Conservation (phyloP, 139 green algal genomes). For the Volvox africanus region DNA sequence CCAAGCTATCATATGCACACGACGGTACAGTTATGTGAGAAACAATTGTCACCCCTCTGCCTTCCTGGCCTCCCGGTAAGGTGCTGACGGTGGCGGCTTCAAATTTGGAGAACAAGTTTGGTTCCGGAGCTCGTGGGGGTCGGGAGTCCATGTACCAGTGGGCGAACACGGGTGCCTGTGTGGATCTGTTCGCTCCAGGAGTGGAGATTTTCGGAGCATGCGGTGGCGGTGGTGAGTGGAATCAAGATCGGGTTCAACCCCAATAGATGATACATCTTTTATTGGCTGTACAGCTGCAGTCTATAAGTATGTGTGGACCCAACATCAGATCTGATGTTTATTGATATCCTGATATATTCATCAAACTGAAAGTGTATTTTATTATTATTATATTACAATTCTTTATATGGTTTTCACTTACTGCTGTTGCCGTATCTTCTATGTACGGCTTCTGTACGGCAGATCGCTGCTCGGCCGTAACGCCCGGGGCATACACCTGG, state of each 20-base stretch:
- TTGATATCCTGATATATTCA: no score
- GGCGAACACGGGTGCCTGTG: slow-evolving; percentile 71
- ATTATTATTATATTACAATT: no score
- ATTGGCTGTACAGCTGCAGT: no score
- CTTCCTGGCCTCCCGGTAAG: background rate
- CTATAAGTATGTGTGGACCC: no score
- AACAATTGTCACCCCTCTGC: no score
- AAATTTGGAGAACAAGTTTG: slow-evolving; percentile 65
- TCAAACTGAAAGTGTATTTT: no score
- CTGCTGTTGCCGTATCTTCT: no score
- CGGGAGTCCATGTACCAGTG: slow-evolving; percentile 66
- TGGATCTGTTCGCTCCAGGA: slow-evolving; percentile 77
- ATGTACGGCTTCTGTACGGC: background rate
- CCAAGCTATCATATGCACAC: no score
- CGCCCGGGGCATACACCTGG: slow-evolving; percentile 76
- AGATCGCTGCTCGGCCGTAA: slow-evolving; percentile 69
- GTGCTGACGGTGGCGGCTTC: slow-evolving; percentile 70
- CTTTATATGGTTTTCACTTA: no score
- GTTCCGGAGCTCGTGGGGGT: background rate
- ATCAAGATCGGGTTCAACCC: background rate
- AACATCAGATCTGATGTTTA: no score
- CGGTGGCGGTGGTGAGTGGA: slow-evolving; percentile 57
- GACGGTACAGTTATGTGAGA: no score
- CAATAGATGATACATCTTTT: no score
- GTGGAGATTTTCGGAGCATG: slow-evolving; percentile 81